Base-by-base conservation (phyloP, 768 basidiomycete genomes). In the Leccinum obscurum region DNA sequence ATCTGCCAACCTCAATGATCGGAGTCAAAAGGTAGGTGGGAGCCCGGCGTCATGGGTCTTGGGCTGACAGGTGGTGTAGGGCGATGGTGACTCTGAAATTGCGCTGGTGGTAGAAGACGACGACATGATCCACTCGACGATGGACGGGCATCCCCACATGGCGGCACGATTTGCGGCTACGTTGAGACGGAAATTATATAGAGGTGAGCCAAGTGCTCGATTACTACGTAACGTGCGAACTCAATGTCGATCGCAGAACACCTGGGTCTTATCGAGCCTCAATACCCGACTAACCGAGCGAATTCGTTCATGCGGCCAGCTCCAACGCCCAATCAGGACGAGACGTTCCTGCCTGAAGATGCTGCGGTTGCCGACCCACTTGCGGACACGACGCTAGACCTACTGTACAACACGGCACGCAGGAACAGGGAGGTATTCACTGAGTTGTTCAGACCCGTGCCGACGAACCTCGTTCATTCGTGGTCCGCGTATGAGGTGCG, bases 81-180 rank as follows among this genome's bases (percentile, higher is more conserved):
- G 95, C 26, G 90, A 96, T 64, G 93, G 93, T 35, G 94, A 96
- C 74, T 96, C 93, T 1, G 97, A 98, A 76, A 96, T 98, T 63
- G 92, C 91, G 7, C 76, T 97, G 8, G 86, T 98, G 20, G 88
- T 97, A 32, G 95, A 98, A 74, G 96, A 99, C 67, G 76, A 81
- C 0, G 92, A 96, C 54, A 78, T 85, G 77, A 78, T 99, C 44
- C 78, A 82, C 28, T 83, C 87, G 4, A 81, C 71, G 15, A 96
- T 97, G 94, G 79, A 93, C 66, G 93, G 94, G 2, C 72, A 83
- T 63, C 81, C 82, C 28, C 92, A 88, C 72, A 74, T 79, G 71
- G 96, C 86, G 0, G 77, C 84, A 28, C 87, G 89, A 50, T 93
- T 98, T 68, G 95, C 96, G 0, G 82, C 93, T 2, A 83, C 90